These are phyloP conservation scores for Penicillium subrubescens DNA, from an alignment of 495 filamentous ascomycete genomes.

Conservation along the genomic window DNA sequence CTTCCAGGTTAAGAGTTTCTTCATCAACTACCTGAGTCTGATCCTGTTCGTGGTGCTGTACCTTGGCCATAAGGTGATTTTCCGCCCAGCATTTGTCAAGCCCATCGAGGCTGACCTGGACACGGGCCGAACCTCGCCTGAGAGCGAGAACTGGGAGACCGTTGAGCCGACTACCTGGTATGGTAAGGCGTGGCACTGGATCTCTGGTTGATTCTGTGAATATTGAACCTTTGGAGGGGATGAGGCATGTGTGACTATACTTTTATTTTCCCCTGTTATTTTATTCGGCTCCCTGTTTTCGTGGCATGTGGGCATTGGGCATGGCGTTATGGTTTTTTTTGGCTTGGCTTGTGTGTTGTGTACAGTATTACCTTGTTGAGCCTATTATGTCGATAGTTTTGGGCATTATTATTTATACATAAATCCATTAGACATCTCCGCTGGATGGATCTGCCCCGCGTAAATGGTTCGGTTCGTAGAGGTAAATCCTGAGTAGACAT, in stretches of 20 bases:
- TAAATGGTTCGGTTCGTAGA: background rate
- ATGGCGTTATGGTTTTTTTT: slow-evolving; percentile 9
- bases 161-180: slow-evolving; percentile 46
- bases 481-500: background rate
- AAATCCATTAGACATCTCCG: background rate
- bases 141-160: slow-evolving; percentile 51
- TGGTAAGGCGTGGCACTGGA: slow-evolving; percentile 29
- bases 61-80: slow-evolving; percentile 58
- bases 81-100: slow-evolving; percentile 43
- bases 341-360: background rate
- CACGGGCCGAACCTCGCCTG: slow-evolving; percentile 42
- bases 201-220: slow-evolving; percentile 21
- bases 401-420: background rate
- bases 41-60: slow-evolving; percentile 63
- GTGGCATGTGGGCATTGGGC: slow-evolving; percentile 12
- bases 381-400: background rate
- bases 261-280: slow-evolving; percentile 6
- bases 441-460: background rate
- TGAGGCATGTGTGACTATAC: background rate
- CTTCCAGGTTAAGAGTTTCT: slow-evolving; percentile 61
- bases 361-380: background rate
- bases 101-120: slow-evolving; percentile 51
- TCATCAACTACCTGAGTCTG: slow-evolving; percentile 62
- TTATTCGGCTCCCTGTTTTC: slow-evolving; percentile 19
- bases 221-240: background rate